Conservation (phyloP, 805 yeast species). For the Kregervanrija fluxuum region DNA sequence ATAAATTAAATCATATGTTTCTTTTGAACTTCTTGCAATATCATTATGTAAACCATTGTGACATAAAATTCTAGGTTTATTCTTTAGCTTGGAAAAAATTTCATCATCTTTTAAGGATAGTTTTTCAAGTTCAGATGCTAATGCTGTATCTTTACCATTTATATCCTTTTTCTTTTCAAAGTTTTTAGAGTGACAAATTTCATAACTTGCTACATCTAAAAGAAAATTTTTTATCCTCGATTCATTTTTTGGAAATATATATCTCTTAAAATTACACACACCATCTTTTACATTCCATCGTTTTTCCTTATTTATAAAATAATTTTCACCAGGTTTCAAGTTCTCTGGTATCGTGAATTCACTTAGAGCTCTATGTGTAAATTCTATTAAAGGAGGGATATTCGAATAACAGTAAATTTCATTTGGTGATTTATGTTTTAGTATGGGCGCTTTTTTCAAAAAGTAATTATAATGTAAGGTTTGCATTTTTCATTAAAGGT, state of each 20-base stretch:
- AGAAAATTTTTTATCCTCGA: slow-evolving; percentile 5
- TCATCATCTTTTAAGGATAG: not conserved
- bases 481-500: too few relatives aligned
- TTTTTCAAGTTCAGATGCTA: too few relatives aligned
- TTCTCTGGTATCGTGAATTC: not conserved
- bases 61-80: slow-evolving; percentile 3
- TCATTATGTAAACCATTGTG: slow-evolving; percentile 12
- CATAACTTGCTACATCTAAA: slow-evolving; percentile 6
- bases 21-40: slow-evolving; percentile 1
- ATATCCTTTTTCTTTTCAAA: too few relatives aligned
- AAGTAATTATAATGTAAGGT: too few relatives aligned
- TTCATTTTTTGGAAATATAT: not conserved
- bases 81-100: not conserved
- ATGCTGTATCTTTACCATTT: too few relatives aligned
- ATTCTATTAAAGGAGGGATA: not conserved
- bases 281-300: slow-evolving; percentile 1
- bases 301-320: not conserved
- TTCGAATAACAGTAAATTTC: too few relatives aligned
- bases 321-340: not conserved
- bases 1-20: slow-evolving; percentile 7
- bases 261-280: not conserved
- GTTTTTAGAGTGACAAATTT: not conserved
- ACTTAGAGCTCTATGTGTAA: slow-evolving; percentile 1
- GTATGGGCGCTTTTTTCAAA: too few relatives aligned
- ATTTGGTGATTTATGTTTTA: too few relatives aligned